phyloP scores from a whole-genome alignment of 352 stramenopile species.

The Globisporangium viniferum region DNA sequence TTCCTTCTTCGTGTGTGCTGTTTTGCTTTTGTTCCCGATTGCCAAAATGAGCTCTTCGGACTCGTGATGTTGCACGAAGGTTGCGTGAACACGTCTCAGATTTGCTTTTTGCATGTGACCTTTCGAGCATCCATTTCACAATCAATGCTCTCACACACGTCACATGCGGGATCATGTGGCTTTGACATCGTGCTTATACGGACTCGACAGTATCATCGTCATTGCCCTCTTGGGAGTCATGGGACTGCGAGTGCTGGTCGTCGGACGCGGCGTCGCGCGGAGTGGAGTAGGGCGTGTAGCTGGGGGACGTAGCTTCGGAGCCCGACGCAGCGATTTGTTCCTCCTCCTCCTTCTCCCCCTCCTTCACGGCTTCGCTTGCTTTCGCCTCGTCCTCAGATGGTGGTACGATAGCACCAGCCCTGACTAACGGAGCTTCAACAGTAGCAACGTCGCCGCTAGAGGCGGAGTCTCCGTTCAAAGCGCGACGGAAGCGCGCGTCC shows the following conservation, averaged over 20 bases:
- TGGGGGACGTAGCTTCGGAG: neutral
- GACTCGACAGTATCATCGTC: neutral
- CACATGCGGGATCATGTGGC: neutral
- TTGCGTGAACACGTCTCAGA: neutral
- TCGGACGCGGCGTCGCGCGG: conserved; percentile 2
- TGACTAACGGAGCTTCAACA: neutral
- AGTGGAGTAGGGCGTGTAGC: conserved; percentile 10
- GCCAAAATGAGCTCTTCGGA: neutral
- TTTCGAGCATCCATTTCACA: conserved; percentile 1
- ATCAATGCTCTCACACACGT: neutral
- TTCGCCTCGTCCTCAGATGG: too few relatives aligned
- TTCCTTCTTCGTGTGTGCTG: neutral
- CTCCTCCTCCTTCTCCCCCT: neutral
- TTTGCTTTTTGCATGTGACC: neutral
- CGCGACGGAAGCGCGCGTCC: conserved; percentile 8
- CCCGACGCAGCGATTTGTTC: neutral
- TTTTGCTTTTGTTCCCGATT: neutral
- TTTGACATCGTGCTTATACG: too few relatives aligned
- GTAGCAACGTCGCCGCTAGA: neutral
- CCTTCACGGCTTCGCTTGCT: neutral
- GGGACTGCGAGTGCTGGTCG: neutral
- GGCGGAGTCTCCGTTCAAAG: neutral
- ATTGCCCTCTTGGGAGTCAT: neutral
- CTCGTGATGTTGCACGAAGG: conserved; percentile 1
- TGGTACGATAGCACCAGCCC: neutral